Percentiles rank a stretch among this genome's conserved stretches.
phyloP scores from a whole-genome alignment of 2,329 filamentous ascomycete species.

The Trichoderma citrinoviride region DNA sequence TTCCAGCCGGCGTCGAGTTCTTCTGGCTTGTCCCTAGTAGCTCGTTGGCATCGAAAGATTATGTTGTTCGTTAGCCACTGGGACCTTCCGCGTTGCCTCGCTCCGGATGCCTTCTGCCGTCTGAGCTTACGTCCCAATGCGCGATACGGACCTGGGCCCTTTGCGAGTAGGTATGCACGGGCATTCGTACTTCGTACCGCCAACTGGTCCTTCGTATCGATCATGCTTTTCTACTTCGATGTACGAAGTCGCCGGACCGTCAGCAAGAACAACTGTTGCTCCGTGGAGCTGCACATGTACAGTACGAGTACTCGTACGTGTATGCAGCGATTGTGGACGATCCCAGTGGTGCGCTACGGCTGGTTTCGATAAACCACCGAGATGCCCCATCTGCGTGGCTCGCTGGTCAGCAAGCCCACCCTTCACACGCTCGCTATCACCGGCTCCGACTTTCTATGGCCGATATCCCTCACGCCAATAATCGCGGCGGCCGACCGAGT shows the following conservation, averaged over 20 bases:
- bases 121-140: not conserved
- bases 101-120: not conserved
- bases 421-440: constrained; percentile 12
- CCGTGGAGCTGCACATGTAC: not conserved
- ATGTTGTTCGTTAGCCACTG: not conserved
- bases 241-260: not conserved
- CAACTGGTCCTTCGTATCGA: no score
- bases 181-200: no score
- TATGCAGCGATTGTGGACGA: not conserved
- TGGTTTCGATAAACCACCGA: constrained; percentile 16
- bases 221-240: no score
- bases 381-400: constrained; percentile 7
- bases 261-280: constrained; percentile 9
- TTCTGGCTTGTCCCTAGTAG: not conserved
- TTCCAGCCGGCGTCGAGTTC: constrained; percentile 1
- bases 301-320: no score
- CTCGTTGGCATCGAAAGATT: not conserved
- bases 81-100: not conserved
- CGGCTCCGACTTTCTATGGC: constrained; percentile 22
- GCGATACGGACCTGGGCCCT: not conserved
- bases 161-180: not conserved
- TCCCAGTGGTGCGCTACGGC: constrained; percentile 2
- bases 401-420: constrained; percentile 15
- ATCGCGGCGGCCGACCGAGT: constrained; percentile 21
- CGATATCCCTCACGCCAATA: constrained; percentile 17